Conservation (phyloP, 2,329 filamentous ascomycete genomes). For the Fusarium dlaminii region DNA sequence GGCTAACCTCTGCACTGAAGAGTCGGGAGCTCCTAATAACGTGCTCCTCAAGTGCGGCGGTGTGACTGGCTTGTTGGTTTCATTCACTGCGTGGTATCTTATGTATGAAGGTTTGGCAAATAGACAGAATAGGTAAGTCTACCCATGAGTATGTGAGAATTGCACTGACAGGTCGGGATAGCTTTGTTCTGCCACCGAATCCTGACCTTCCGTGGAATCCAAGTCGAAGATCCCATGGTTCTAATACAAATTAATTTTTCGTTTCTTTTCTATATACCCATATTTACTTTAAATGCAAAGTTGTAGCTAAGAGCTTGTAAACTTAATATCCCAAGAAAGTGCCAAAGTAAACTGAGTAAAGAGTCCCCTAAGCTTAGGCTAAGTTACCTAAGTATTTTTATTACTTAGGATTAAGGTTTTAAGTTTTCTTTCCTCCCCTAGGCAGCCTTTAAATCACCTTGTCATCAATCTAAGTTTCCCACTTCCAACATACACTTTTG, state of each 20-base stretch:
- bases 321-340: no score
- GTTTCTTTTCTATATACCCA: no score
- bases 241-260: neutral
- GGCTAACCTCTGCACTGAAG: conserved; percentile 5
- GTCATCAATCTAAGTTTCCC: no score
- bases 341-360: no score
- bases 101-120: conserved; percentile 15
- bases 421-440: no score
- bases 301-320: no score
- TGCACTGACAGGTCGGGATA: neutral
- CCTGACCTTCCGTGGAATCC: conserved; percentile 9
- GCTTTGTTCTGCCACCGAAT: neutral
- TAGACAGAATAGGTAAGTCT: conserved; percentile 1
- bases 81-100: conserved; percentile 7
- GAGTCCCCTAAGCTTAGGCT: no score
- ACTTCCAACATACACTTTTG: neutral
- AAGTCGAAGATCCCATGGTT: neutral
- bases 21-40: neutral
- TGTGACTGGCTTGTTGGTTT: conserved; percentile 1
- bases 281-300: no score
- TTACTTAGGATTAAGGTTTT: no score
- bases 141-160: rapidly evolving
- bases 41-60: conserved; percentile 2
- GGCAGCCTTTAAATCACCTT: no score
- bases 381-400: no score